Evolutionary conservation across 2,329 filamentous ascomycete genomes (phyloP).

Genomic region (Elsinoe ampelina): DNA sequence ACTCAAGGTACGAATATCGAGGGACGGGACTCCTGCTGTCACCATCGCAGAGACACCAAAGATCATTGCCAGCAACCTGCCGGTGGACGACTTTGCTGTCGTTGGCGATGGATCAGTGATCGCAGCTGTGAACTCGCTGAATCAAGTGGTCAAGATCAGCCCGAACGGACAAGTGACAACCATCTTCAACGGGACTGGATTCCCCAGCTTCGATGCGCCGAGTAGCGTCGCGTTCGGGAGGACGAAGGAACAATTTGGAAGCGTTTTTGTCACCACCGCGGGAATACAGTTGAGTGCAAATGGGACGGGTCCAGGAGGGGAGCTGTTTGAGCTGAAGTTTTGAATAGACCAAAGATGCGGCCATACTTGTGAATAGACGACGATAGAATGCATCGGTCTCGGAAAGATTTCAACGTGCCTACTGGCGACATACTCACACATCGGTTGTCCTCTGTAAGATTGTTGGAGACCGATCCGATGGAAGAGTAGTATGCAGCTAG

Average conservation of each 20-base stretch:
- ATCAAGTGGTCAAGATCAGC: neutral
- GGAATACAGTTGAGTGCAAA: neutral
- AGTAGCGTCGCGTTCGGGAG: neutral
- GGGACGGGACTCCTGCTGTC: neutral
- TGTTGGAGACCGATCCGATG: too few relatives aligned
- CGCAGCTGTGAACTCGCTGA: neutral
- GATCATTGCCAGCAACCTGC: neutral
- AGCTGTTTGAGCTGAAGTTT: neutral
- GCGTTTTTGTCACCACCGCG: neutral
- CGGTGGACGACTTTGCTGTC: neutral
- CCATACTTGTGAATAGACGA: neutral
- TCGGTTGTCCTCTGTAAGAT: too few relatives aligned
- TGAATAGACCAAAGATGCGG: neutral
- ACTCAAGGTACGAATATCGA: neutral
- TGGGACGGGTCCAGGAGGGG: neutral
- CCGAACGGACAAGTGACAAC: neutral
- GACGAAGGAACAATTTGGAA: neutral
- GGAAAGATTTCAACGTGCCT: neutral
- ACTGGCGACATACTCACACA: neutral
- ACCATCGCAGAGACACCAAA: neutral
- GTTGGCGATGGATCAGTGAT: neutral
- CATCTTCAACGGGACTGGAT: neutral
- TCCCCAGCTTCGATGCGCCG: neutral
- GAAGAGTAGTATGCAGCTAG: too few relatives aligned
- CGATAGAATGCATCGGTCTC: neutral